Evolutionary conservation across 176 grass and related monocot species (phyloP).

Genomic region (Ensete ventricosum): DNA sequence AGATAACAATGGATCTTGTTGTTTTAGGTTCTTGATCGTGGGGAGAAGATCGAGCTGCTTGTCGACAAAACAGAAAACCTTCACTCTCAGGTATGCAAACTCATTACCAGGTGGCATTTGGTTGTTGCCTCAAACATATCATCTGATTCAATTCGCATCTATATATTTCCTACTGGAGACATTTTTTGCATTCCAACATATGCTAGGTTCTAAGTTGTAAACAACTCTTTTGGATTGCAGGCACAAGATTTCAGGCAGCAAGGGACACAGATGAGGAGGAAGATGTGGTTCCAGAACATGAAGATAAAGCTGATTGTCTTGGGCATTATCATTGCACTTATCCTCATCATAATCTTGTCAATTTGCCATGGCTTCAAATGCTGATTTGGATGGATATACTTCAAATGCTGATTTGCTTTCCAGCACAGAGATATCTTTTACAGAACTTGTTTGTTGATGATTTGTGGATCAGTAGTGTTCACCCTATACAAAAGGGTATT

Average conservation of each 20-base stretch:
- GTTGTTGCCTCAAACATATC: too few relatives aligned
- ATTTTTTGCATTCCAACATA: not conserved
- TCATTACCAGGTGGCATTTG: too few relatives aligned
- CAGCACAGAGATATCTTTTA: too few relatives aligned
- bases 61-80: not conserved
- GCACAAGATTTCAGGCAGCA: constrained; percentile 3
- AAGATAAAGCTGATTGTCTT: constrained; percentile 4
- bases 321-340: not conserved
- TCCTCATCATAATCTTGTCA: not conserved
- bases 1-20: not conserved
- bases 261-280: not conserved
- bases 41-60: not conserved
- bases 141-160: not conserved
- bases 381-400: not conserved
- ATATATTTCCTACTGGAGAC: not conserved
- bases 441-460: too few relatives aligned
- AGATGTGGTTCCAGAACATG: constrained; percentile 7
- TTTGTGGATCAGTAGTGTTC: too few relatives aligned
- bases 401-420: not conserved
- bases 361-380: constrained; percentile 4
- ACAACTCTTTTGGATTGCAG: not conserved
- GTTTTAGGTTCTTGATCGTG: constrained; percentile 1
- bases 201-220: not conserved
- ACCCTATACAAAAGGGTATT: too few relatives aligned
- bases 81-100: not conserved